These are phyloP conservation scores for Lagerstroemia speciosa DNA, from an alignment of 345 rosid species.

Conservation along the genomic window DNA sequence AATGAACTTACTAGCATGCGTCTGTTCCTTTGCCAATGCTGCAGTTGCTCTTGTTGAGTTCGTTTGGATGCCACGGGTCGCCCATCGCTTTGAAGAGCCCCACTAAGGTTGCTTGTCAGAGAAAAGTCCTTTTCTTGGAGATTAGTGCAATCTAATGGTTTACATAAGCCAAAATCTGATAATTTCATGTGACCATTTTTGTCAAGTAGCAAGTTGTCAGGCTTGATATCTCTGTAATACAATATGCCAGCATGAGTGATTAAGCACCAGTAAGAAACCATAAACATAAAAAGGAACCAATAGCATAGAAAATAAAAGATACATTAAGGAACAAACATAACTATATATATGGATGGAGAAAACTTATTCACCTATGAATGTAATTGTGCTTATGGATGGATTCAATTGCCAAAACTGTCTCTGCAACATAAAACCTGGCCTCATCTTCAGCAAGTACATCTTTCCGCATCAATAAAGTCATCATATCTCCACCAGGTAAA, in stretches of 20 bases:
- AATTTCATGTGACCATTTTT: slow-evolving; percentile 73
- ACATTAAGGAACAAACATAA: neutral
- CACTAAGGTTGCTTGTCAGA: slow-evolving; percentile 27
- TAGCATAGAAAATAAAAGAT: neutral
- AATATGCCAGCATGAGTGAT: neutral
- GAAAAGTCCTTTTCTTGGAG: slow-evolving; percentile 70
- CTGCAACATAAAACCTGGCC: slow-evolving; percentile 93
- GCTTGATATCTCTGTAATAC: slow-evolving; percentile 82
- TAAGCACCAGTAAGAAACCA: slow-evolving; percentile 1
- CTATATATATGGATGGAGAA: slow-evolving; percentile 4
- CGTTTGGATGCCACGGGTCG: slow-evolving; percentile 47
- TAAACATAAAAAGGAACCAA: neutral
- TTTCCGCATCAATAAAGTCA: slow-evolving; percentile 97
- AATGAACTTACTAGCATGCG: slow-evolving; percentile 64
- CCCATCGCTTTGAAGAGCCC: slow-evolving; percentile 31
- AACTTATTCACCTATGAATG: slow-evolving; percentile 69
- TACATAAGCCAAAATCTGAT: slow-evolving; percentile 94
- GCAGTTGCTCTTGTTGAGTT: slow-evolving; percentile 81
- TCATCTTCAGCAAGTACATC: slow-evolving; percentile 92
- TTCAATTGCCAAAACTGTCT: slow-evolving; percentile 91
- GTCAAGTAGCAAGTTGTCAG: slow-evolving; percentile 90
- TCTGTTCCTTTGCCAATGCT: slow-evolving; percentile 90
- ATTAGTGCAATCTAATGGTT: slow-evolving; percentile 81
- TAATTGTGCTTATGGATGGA: slow-evolving; percentile 96
- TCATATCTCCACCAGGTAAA: slow-evolving; percentile 99